A percentile compares a stretch with the other conserved stretches of the same genome.
Evolutionary conservation across 768 basidiomycete genomes (phyloP).

Genomic region (Suillus americanus): DNA sequence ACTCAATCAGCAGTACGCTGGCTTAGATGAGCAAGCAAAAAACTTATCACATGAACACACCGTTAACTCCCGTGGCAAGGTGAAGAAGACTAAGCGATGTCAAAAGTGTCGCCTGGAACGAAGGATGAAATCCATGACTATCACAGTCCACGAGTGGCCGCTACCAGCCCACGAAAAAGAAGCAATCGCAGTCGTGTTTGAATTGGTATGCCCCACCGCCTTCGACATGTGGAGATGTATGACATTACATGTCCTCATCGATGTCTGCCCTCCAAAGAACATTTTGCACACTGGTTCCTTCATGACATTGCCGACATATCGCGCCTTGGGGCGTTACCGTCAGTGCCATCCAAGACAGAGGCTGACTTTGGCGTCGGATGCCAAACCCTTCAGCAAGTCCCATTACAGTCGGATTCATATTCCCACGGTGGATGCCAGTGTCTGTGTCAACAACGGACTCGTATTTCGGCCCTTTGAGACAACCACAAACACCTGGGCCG

Average conservation of each 20-base stretch:
- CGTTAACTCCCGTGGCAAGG: background rate
- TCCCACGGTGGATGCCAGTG: constrained; percentile 11
- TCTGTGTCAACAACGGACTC: constrained; percentile 37
- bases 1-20: constrained; percentile 15
- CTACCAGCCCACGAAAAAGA: constrained; percentile 29
- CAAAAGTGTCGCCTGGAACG: constrained; percentile 30
- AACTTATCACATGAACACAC: background rate
- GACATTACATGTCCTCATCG: constrained; percentile 39
- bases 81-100: constrained; percentile 21
- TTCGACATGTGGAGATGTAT: constrained; percentile 45
- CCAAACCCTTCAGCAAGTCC: constrained; percentile 18
- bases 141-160: constrained; percentile 47
- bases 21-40: background rate
- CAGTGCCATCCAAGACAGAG: constrained; percentile 18
- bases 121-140: constrained; percentile 22
- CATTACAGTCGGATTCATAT: constrained; percentile 18
- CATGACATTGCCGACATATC: constrained; percentile 17
- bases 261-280: constrained; percentile 29
- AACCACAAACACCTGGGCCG: constrained; percentile 12
- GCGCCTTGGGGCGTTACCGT: constrained; percentile 13
- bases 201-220: constrained; percentile 37
- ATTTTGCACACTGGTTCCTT: constrained; percentile 6
- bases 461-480: constrained; percentile 31
- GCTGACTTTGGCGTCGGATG: constrained; percentile 23
- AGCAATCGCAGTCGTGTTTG: constrained; percentile 39